A percentile compares a stretch with the other conserved stretches of the same genome.
phyloP scores from a whole-genome alignment of 2,329 filamentous ascomycete species.

The Penicillium expansum region DNA sequence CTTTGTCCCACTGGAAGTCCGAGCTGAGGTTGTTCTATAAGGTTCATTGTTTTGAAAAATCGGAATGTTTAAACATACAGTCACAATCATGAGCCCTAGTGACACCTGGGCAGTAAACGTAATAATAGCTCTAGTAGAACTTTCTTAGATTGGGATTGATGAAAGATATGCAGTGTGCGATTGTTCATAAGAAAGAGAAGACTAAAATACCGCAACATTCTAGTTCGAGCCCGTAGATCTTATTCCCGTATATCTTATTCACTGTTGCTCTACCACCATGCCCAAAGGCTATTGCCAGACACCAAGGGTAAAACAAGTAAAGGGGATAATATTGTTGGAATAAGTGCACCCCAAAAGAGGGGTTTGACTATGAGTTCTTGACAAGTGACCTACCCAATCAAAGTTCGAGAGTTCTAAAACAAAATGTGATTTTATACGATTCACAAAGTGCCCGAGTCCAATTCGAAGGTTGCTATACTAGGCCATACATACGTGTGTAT shows the following conservation, averaged over 20 bases:
- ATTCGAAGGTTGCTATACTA: not conserved
- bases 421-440: not conserved
- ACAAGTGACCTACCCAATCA: not conserved
- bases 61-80: not conserved
- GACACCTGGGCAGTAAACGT: not conserved
- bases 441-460: not conserved
- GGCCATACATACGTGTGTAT: not conserved
- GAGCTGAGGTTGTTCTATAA: not conserved
- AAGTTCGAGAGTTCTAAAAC: not conserved
- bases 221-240: not conserved
- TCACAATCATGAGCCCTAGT: not conserved
- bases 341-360: not conserved
- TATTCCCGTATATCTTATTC: not conserved
- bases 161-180: not conserved
- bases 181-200: not conserved
- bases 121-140: not conserved
- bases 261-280: not conserved
- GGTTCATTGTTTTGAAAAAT: not conserved
- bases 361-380: not conserved
- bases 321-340: not conserved
- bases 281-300: not conserved
- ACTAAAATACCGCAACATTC: not conserved
- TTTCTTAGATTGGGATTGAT: not conserved
- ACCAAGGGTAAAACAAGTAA: not conserved
- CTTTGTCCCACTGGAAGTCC: not conserved